Base-by-base conservation (phyloP, 306 rosid genomes). In the Quercus ilex region DNA sequence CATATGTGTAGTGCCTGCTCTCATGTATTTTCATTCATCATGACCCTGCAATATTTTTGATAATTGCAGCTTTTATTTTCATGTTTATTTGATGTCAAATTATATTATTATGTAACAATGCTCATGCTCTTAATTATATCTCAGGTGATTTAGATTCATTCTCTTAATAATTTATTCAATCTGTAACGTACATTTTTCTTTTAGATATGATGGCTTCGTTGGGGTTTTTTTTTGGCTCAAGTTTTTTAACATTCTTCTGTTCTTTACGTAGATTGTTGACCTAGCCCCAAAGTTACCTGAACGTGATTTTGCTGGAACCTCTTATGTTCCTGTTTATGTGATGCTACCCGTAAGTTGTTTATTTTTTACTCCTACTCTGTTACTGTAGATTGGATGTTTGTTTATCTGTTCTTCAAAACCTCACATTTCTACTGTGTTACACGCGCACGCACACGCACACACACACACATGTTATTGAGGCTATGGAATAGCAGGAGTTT, bases 301-400 rank as follows among this genome's bases (percentile, higher is more conserved):
- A 79, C 92, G 92, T 73, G 92, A 96, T 85, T 90, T 90, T 83
- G 82, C 93, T 41, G 92, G 94, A 85, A 89, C 94, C 21, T 79
- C 93, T 1, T 89, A 85, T 83, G 82, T 93, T 93, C 99, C 98
- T 46, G 98, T 96, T 80, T 91, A 89, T 81, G 93, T 93, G 79
- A 93, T 90, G 99, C 86, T 93, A 53, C 94, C 98, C 0, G 99
- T 96, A 83, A 87, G 96, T 88, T 60, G 73, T 74, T 43, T 77
- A 30, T 77, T 71, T 80, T 70, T 69, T 41, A 62, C 68, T 26
- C 15, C 51, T 65, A 56, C 79, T 52, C 23, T 75, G 26, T 71
- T 70, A 23, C 20, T 71, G n/a, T 73, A 59, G 60, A 25, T 76
- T 71, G 80, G 49, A 60, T 65, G 67, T 83, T 33, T 76, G 21